Base-by-base conservation (phyloP, 768 basidiomycete genomes). In the Suillus lakei region DNA sequence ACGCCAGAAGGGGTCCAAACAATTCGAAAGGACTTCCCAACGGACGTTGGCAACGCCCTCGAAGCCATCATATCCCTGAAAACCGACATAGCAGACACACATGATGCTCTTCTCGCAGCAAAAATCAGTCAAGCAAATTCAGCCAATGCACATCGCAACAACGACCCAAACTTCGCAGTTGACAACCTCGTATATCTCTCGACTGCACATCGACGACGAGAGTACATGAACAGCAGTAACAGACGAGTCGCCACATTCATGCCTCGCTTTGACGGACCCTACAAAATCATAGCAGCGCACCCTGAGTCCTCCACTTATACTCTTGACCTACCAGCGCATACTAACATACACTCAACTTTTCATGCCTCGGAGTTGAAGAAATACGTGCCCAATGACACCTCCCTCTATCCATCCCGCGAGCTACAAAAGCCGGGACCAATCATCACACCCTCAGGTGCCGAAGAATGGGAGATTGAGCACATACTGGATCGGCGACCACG, bases 101-200 rank as follows among this genome's bases (percentile, higher is more conserved):
- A 79, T 62, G 79, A 82, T 62, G 72, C 69, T 48, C 70, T 83
- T 2, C 61, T 79, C 0, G 67, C 56, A 0, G 73, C 80, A 1
- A 79, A 79, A 66, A 58, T 75, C 3, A 15, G 41, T 4, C 76
- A 78, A 63, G 68, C 77, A 0, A 44, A 64, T 7, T 53, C 58
- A 9, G 67, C 67, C 1, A 69, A 72, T 44, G 10, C 21, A 18
- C 62, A 64, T 36, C 41, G 66, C 1, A 2, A 21, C 2, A 46
- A 38, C 0, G 66, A 71, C 5, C 43, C 38, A 23, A 1, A n/a
- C 0, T 68, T 60, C 32, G 9, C 60, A 21, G 54, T 67, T 12
- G 65, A 67, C 4, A 67, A 73, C 32, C 32, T 32, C 32, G 32
- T 32, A 32, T 32, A 32, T 7, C 32, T 32, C 32, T 32, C 32